phyloP scores from a whole-genome alignment of 768 basidiomycete genomes.

The Collybia sordida region DNA sequence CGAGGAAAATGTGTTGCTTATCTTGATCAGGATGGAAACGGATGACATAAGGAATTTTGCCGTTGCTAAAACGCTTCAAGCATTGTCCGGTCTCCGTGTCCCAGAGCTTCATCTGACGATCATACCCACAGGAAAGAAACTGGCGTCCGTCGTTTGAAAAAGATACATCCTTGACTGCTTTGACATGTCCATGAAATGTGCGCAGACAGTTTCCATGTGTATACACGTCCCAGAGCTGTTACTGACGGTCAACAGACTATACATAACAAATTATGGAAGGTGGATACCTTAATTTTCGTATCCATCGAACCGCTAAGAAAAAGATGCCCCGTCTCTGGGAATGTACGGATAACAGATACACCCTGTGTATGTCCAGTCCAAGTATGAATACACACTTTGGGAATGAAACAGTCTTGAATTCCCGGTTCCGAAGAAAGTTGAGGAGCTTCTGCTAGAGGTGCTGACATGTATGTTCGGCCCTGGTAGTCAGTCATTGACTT shows the following conservation, averaged over 20 bases:
- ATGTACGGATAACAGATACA: constrained; percentile 89
- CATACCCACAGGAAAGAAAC: constrained; percentile 93
- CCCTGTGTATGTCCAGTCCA: constrained; percentile 99
- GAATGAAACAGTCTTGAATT: constrained; percentile 89
- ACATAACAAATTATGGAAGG: constrained; percentile 9
- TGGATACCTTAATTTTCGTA: constrained; percentile 88
- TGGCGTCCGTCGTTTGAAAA: constrained; percentile 91
- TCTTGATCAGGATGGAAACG: constrained; percentile 96
- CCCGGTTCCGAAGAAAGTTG: constrained; percentile 79
- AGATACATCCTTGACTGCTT: constrained; percentile 94
- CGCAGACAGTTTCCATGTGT: constrained; percentile 94
- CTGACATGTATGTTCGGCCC: constrained; percentile 96
- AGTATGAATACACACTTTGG: constrained; percentile 94
- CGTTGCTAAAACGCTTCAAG: constrained; percentile 94
- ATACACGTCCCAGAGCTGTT: constrained; percentile 95
- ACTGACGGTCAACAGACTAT: constrained; percentile 8
- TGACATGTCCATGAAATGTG: constrained; percentile 95
- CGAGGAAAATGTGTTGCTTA: constrained; percentile 94
- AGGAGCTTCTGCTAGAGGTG: constrained; percentile 86
- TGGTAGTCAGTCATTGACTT: constrained; percentile 97
- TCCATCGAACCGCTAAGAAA: constrained; percentile 96
- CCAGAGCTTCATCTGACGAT: constrained; percentile 98
- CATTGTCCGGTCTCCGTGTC: constrained; percentile 99
- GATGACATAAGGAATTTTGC: constrained; percentile 95
- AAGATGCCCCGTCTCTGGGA: constrained; percentile 92